Conservation (phyloP, 2,329 filamentous ascomycete species). For the Sporothrix euskadiensis region DNA sequence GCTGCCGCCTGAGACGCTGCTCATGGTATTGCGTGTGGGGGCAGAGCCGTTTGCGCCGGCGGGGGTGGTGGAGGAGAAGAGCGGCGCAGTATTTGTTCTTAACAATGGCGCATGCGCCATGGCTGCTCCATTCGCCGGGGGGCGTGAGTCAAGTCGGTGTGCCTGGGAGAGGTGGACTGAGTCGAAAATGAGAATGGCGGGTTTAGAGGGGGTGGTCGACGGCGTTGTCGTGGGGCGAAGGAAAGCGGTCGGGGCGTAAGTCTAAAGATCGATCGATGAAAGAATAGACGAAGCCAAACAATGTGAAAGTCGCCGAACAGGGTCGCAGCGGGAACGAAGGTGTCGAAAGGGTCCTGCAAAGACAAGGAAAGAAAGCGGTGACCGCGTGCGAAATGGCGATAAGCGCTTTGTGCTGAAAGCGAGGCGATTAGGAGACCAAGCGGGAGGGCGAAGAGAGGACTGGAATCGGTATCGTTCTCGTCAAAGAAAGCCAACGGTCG, state of each 20-base stretch:
- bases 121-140: slow-evolving; percentile 48
- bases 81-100: slow-evolving; percentile 60
- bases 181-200: background rate
- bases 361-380: background rate
- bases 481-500: slow-evolving; percentile 15
- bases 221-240: background rate
- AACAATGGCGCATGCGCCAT: slow-evolving; percentile 63
- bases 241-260: background rate
- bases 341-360: background rate
- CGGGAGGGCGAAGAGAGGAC: background rate
- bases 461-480: background rate
- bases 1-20: slow-evolving; percentile 40
- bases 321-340: background rate
- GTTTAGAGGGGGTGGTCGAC: background rate
- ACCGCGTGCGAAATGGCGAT: slow-evolving; percentile 24
- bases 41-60: slow-evolving; percentile 40
- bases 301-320: background rate
- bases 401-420: slow-evolving; percentile 16
- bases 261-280: background rate
- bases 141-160: slow-evolving; percentile 9
- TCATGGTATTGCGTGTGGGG: slow-evolving; percentile 48
- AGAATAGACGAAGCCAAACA: background rate
- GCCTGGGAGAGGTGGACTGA: background rate
- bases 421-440: background rate
- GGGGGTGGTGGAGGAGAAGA: slow-evolving; percentile 48